Percentiles rank a stretch among this genome's conserved stretches.
Evolutionary conservation across 164 flowering plant genomes (phyloP).

Genomic region (Aristolochia fimbriata): DNA sequence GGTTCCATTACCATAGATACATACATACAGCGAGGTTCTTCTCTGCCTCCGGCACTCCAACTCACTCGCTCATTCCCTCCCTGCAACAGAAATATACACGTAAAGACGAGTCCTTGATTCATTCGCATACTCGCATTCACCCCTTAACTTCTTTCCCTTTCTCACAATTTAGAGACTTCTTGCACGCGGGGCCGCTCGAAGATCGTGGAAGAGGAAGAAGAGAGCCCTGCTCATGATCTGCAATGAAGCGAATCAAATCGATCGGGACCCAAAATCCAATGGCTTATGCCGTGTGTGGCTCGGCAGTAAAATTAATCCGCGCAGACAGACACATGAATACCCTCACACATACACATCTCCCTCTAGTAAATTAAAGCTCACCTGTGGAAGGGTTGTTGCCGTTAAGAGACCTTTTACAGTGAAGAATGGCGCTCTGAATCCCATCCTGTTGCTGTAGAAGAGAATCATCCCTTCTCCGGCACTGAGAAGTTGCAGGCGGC

Average conservation of each 20-base stretch:
- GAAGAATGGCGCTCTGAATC: conserved; percentile 83
- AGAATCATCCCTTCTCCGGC: conserved; percentile 64
- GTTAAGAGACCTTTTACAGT: conserved; percentile 80
- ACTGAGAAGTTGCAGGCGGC: conserved; percentile 8
- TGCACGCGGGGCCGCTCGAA: conserved; percentile 27
- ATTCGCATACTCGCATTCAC: too few relatives aligned
- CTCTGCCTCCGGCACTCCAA: too few relatives aligned
- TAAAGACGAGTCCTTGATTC: too few relatives aligned
- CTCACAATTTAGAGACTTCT: conserved; percentile 15
- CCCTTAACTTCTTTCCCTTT: conserved; percentile 9
- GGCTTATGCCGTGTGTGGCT: too few relatives aligned
- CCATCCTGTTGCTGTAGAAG: conserved; percentile 78
- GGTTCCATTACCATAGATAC: too few relatives aligned
- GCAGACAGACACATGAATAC: not conserved
- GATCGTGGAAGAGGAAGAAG: conserved; percentile 24
- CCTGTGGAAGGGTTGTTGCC: conserved; percentile 8
- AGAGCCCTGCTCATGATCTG: conserved; percentile 23
- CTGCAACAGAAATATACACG: too few relatives aligned
- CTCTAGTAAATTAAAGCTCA: not conserved
- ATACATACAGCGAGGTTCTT: too few relatives aligned
- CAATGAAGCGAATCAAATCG: not conserved
- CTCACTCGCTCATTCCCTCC: too few relatives aligned
- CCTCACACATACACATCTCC: not conserved
- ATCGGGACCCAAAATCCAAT: too few relatives aligned
- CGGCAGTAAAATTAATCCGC: too few relatives aligned